Base-by-base conservation (phyloP, 192 early-diverging fungal genomes). In the Funneliformis geosporum region DNA sequence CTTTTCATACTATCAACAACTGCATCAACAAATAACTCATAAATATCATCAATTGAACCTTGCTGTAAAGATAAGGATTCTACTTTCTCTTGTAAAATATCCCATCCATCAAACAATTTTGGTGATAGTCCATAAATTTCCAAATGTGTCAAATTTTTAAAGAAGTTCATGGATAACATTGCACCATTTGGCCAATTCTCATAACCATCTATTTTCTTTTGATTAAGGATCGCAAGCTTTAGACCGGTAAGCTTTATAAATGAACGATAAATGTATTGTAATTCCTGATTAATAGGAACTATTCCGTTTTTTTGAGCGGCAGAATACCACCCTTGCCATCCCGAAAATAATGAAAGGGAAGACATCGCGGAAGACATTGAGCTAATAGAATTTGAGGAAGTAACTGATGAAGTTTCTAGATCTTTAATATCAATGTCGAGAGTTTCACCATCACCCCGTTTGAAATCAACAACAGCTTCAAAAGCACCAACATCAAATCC, bases 41-140 rank as follows among this genome's bases (percentile, higher is more conserved):
- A 33, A 25, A 86, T 83, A 75, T 88, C 85, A 66, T 89, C 89
- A 43, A 90, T 77, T 9, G 79, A 72, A 2, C 85, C 81, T 10
- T 80, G 78, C 23, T 82, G 79, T 21, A 90, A 66, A 28, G 87
- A 83, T 59, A 88, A 68, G 6, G 81, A 86, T 42, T 84, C 82
- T 14, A 90, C 67, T 21, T 80, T 79, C 8, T 67, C 60, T 80
- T 84, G 82, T n/a, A 90, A 50, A n/a, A 60, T 39, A 28, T 85
- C 81, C 89, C 89, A 90, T 2, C 84, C 85, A 33, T 84, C 83
- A 33, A 88, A 75, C 21, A 82, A 77, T 12, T 80, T 73, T 5
- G 87, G 85, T 14, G 86, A 85, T 38, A 90, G 76, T 65, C 86
- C 82, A 75, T 83, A 77, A 10, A 90, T 77, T 62, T 90, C 89